Percentiles rank a stretch among this genome's conserved stretches.
phyloP scores from a whole-genome alignment of 345 rosid species.

The Rhizophora apiculata region DNA sequence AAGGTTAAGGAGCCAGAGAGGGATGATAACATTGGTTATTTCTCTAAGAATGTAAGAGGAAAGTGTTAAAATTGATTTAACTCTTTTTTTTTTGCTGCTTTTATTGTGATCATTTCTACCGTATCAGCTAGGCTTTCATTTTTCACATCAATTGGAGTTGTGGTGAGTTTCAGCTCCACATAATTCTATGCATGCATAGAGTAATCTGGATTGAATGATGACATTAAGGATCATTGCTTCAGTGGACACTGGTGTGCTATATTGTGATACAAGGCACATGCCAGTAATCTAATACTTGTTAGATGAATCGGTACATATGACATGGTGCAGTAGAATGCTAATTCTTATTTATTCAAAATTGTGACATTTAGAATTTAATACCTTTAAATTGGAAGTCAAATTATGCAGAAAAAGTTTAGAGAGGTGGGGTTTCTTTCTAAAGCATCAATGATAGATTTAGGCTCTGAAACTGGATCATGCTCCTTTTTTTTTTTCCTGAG shows the following conservation, averaged over 20 bases:
- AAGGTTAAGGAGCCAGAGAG: slow-evolving; percentile 39
- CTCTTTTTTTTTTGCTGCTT: background rate
- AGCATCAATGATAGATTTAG: background rate
- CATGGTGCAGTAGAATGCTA: too few species aligned
- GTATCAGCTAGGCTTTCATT: slow-evolving; percentile 1
- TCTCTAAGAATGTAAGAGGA: slow-evolving; percentile 68
- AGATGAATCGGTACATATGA: too few species aligned
- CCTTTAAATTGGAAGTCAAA: background rate
- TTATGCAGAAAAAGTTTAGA: background rate
- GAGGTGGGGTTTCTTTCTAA: background rate
- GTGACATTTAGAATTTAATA: too few species aligned
- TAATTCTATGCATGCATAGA: background rate
- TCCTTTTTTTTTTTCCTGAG: background rate
- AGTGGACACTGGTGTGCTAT: too few species aligned
- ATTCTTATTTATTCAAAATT: too few species aligned
- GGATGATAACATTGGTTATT: slow-evolving; percentile 71
- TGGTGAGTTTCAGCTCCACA: background rate
- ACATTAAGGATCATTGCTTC: too few species aligned
- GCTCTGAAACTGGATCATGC: background rate
- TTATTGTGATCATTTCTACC: background rate
- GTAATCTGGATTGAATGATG: too few species aligned
- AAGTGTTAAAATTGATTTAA: background rate
- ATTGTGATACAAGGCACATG: too few species aligned
- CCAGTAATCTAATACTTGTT: too few species aligned
- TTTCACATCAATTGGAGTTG: background rate